Evolutionary conservation across 2,329 filamentous ascomycete species (phyloP).

Genomic region (Cladosporium halotolerans): DNA sequence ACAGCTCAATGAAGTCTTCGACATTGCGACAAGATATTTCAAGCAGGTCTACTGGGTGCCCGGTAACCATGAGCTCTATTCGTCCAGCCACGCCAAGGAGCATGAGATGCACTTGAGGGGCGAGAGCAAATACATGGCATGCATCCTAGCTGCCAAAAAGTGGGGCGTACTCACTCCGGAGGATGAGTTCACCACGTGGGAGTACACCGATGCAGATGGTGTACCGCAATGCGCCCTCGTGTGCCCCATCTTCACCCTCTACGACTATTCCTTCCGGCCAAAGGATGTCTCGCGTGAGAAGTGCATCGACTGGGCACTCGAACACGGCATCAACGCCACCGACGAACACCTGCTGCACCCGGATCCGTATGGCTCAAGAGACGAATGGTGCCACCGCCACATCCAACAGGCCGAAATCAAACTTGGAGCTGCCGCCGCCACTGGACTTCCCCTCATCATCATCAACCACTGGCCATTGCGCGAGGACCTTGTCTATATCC

Average conservation of each 20-base stretch:
- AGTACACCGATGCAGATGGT: constrained; percentile 31
- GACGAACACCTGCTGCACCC: constrained; percentile 42
- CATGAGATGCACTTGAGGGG: constrained; percentile 36
- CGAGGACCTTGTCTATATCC: constrained; percentile 39
- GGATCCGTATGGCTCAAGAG: constrained; percentile 39
- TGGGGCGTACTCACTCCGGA: constrained; percentile 51
- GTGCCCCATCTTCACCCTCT: constrained; percentile 53
- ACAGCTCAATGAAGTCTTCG: constrained; percentile 33
- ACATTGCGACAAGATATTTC: constrained; percentile 38
- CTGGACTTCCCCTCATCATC: constrained; percentile 35
- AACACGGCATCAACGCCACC: constrained; percentile 40
- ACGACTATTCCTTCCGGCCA: constrained; percentile 55
- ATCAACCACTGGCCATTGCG: constrained; percentile 44
- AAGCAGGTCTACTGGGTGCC: constrained; percentile 50
- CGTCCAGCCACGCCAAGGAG: constrained; percentile 36
- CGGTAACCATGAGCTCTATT: constrained; percentile 55
- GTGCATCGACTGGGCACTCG: constrained; percentile 42
- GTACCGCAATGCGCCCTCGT: constrained; percentile 45
- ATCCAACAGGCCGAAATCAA: constrained; percentile 36
- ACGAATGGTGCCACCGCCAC: constrained; percentile 41
- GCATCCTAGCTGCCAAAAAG: constrained; percentile 46
- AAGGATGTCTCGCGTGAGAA: constrained; percentile 42
- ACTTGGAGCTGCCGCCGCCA: constrained; percentile 29
- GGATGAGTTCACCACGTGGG: constrained; percentile 49
- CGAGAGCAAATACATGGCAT: constrained; percentile 50